These are phyloP conservation scores for Cucumis melo DNA, from an alignment of 306 rosid species.

Conservation along the genomic window DNA sequence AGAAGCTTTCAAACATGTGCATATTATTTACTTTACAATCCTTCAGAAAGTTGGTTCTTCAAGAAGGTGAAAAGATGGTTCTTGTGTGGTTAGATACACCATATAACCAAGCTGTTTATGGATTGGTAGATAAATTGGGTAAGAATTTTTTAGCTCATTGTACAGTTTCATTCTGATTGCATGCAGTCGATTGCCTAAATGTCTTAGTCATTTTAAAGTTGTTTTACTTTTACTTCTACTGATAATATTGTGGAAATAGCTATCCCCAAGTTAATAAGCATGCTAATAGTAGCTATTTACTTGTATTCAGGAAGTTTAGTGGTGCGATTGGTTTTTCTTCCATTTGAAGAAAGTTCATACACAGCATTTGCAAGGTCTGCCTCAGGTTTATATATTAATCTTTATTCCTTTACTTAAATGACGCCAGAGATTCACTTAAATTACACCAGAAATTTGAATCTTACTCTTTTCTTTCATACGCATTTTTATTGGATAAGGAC, in stretches of 20 bases:
- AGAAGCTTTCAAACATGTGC: constrained; percentile 77
- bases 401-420: constrained; percentile 6
- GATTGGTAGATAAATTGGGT: constrained; percentile 89
- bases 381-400: constrained; percentile 67
- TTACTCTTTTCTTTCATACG: not conserved
- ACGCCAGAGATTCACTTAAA: not conserved
- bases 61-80: constrained; percentile 97
- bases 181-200: not conserved
- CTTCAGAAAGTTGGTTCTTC: constrained; percentile 74
- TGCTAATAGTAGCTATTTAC: constrained; percentile 8
- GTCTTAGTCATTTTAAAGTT: not conserved
- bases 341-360: constrained; percentile 91
- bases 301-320: constrained; percentile 77
- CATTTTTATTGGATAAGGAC: not conserved
- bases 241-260: not conserved
- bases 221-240: not conserved
- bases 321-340: constrained; percentile 87
- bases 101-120: constrained; percentile 86
- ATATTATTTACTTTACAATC: constrained; percentile 71
- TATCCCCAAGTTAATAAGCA: not conserved
- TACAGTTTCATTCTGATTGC: constrained; percentile 8
- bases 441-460: too few relatives aligned
- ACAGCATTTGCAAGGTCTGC: constrained; percentile 92
- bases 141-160: constrained; percentile 11
- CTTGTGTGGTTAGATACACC: constrained; percentile 92